A percentile compares a stretch with the other conserved stretches of the same genome.
Conservation (phyloP, 2,329 filamentous ascomycete genomes). For the Tolypocladium nubicola region DNA sequence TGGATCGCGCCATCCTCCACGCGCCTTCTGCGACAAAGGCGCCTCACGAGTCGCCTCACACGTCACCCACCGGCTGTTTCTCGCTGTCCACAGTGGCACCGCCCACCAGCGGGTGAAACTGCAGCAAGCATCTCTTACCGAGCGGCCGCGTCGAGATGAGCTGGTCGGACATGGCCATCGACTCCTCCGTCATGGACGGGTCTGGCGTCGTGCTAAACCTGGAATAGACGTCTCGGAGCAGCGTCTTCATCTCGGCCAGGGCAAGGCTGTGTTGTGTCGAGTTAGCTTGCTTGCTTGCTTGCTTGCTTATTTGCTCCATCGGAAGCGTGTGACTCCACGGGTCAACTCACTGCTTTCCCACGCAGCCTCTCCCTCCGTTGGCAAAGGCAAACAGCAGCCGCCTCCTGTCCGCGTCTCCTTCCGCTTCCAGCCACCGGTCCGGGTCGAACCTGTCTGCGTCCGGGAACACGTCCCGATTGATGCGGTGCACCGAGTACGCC, state of each 20-base stretch:
- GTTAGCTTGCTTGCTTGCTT: background rate
- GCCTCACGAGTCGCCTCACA: background rate
- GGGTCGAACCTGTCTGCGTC: slow-evolving; percentile 70
- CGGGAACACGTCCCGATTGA: slow-evolving; percentile 59
- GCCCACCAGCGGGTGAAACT: slow-evolving; percentile 26
- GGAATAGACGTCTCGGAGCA: slow-evolving; percentile 53
- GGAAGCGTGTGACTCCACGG: no score
- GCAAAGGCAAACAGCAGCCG: slow-evolving; percentile 56
- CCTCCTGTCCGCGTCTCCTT: slow-evolving; percentile 62
- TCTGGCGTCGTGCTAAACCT: slow-evolving; percentile 46
- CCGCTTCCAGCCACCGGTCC: slow-evolving; percentile 68
- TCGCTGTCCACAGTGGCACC: background rate
- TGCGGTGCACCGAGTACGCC: slow-evolving; percentile 48
- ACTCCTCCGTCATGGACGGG: slow-evolving; percentile 37
- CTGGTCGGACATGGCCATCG: slow-evolving; percentile 57
- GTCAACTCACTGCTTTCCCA: slow-evolving; percentile 52
- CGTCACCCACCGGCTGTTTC: background rate
- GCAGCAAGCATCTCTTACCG: slow-evolving; percentile 47
- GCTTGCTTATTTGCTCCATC: background rate
- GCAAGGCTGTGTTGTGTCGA: slow-evolving; percentile 32
- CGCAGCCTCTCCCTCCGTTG: slow-evolving; percentile 53
- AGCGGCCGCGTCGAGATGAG: slow-evolving; percentile 54
- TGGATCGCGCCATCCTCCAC: background rate
- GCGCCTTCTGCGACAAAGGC: background rate
- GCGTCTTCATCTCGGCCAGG: slow-evolving; percentile 56